A percentile compares a stretch with the other conserved stretches of the same genome.
Conservation (phyloP, 345 rosid genomes). For the Cardamine resedifolia region DNA sequence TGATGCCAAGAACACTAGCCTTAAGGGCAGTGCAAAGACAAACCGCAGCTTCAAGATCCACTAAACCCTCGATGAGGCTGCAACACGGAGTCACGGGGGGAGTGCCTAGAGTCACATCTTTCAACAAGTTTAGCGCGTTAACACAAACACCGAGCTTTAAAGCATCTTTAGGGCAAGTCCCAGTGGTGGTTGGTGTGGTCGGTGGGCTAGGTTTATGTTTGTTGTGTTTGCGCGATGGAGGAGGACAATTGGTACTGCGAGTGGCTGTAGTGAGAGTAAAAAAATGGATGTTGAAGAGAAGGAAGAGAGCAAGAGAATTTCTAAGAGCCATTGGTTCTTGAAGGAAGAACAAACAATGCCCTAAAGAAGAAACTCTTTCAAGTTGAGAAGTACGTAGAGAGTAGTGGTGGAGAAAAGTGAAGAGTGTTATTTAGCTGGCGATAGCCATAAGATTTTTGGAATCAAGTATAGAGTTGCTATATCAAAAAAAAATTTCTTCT, state of each 20-base stretch:
- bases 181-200: constrained; percentile 20
- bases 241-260: constrained; percentile 50
- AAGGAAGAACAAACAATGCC: not conserved
- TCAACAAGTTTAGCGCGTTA: constrained; percentile 38
- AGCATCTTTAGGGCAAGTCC: constrained; percentile 46
- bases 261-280: constrained; percentile 48
- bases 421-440: constrained; percentile 36
- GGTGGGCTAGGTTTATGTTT: constrained; percentile 40
- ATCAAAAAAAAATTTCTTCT: not conserved
- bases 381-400: constrained; percentile 17
- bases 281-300: constrained; percentile 53
- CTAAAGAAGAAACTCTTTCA: constrained; percentile 16
- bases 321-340: constrained; percentile 44
- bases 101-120: constrained; percentile 37
- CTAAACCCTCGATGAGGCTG: constrained; percentile 42
- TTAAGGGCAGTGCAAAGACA: constrained; percentile 60
- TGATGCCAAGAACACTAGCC: constrained; percentile 51
- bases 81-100: constrained; percentile 55
- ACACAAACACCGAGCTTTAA: constrained; percentile 48
- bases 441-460: constrained; percentile 9
- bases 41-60: constrained; percentile 52
- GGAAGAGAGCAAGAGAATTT: constrained; percentile 50
- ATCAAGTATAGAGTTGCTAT: constrained; percentile 14
- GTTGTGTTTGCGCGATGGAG: constrained; percentile 33
- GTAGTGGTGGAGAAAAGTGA: constrained; percentile 23